Evolutionary conservation across 1,139 yeast genomes (phyloP).

Genomic region (Sugiyamaella castrensis): DNA sequence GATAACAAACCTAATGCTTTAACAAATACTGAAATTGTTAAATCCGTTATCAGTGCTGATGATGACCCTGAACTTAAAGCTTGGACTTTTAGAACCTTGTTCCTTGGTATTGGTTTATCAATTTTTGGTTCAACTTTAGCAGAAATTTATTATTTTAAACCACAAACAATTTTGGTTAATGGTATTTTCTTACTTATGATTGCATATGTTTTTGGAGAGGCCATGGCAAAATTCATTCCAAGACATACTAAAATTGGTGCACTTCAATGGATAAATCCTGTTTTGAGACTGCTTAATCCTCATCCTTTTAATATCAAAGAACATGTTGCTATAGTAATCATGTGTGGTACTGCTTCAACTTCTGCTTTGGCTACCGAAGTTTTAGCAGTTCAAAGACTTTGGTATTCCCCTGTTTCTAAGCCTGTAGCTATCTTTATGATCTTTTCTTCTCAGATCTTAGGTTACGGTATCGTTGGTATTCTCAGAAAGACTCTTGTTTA

Average conservation of each 20-base stretch:
- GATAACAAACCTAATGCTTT: conserved; percentile 6
- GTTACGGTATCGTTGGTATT: conserved; percentile 57
- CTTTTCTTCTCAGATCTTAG: conserved; percentile 50
- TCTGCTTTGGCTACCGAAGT: conserved; percentile 58
- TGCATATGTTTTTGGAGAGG: conserved; percentile 34
- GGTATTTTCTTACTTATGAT: conserved; percentile 35
- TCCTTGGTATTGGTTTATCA: conserved; percentile 34
- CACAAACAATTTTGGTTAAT: conserved; percentile 36
- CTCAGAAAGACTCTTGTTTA: conserved; percentile 52
- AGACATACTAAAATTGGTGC: conserved; percentile 22
- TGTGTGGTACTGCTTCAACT: conserved; percentile 51
- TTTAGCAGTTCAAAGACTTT: conserved; percentile 48
- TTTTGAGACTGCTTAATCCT: conserved; percentile 43
- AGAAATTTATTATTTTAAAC: conserved; percentile 37
- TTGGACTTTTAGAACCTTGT: conserved; percentile 34
- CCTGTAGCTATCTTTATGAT: conserved; percentile 47
- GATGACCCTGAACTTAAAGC: conserved; percentile 31
- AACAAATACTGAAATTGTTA: conserved; percentile 16
- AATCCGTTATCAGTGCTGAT: conserved; percentile 11
- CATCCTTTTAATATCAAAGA: conserved; percentile 57
- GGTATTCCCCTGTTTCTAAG: conserved; percentile 45
- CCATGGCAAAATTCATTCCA: conserved; percentile 31
- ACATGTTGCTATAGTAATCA: conserved; percentile 53
- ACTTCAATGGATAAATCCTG: conserved; percentile 23
- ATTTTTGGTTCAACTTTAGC: conserved; percentile 37